A percentile compares a stretch with the other conserved stretches of the same genome.
These are phyloP conservation scores for Starmerella sp. DNA, from an alignment of 805 yeast genomes.

Conservation along the genomic window DNA sequence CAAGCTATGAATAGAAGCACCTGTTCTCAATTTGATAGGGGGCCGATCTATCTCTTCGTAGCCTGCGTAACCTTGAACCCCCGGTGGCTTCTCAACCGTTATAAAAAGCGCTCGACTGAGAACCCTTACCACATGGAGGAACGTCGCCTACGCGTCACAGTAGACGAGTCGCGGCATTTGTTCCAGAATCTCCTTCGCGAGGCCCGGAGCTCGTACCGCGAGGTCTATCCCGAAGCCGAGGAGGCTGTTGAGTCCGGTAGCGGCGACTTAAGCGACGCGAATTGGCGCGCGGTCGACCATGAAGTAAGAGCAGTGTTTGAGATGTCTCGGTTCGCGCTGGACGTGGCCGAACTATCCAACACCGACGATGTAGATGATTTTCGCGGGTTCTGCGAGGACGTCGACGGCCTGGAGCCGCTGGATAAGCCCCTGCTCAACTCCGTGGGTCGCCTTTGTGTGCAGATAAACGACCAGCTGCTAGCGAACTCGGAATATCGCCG, in stretches of 20 bases:
- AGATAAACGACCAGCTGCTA: conserved; percentile 9
- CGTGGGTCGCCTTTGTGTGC: conserved; percentile 1
- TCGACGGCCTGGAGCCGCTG: conserved; percentile 20
- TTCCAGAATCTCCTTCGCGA: conserved; percentile 10
- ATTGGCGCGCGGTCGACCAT: conserved; percentile 27
- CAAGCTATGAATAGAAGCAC: too few relatives aligned
- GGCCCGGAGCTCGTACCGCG: conserved; percentile 27
- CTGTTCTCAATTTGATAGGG: too few relatives aligned
- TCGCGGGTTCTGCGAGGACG: conserved; percentile 19
- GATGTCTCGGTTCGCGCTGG: conserved; percentile 42
- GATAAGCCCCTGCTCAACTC: conserved; percentile 12
- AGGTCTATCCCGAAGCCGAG: conserved; percentile 36
- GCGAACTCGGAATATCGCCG: conserved; percentile 9
- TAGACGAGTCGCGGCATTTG: conserved; percentile 12
- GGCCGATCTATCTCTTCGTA: too few relatives aligned
- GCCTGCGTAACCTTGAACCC: too few relatives aligned
- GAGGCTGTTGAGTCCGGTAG: conserved; percentile 34
- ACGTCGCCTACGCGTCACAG: conserved; percentile 6
- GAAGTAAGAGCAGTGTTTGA: conserved; percentile 44
- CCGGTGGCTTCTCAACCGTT: too few relatives aligned
- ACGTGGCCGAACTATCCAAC: conserved; percentile 41
- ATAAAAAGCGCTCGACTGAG: neutral
- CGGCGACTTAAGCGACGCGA: conserved; percentile 27
- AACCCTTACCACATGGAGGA: conserved; percentile 8
- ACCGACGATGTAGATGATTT: conserved; percentile 14